These are phyloP conservation scores for Polygonum aviculare DNA, from an alignment of 148 eudicot genomes.

Conservation along the genomic window DNA sequence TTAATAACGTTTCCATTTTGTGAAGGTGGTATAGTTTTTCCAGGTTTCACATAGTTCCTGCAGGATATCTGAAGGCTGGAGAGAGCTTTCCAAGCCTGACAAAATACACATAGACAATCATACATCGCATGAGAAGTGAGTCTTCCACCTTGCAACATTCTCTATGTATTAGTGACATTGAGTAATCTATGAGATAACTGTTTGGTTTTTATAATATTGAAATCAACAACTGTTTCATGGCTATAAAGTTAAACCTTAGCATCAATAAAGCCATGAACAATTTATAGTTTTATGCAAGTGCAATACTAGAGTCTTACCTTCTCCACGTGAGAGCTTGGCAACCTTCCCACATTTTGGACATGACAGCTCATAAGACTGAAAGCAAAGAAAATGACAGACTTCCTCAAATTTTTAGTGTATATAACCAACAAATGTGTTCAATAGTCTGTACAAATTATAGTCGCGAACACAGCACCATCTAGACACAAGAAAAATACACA, in stretches of 20 bases:
- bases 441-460: no score
- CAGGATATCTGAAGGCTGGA: conserved; percentile 53
- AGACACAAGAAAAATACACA: no score
- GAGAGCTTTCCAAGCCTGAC: conserved; percentile 86
- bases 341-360: conserved; percentile 36
- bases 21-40: conserved; percentile 45
- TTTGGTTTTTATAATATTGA: background rate
- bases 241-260: background rate
- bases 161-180: background rate
- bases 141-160: background rate
- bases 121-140: conserved; percentile 3
- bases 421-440: background rate
- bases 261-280: background rate
- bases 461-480: no score
- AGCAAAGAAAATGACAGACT: background rate
- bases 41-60: conserved; percentile 56
- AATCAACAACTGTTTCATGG: background rate
- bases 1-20: conserved; percentile 27
- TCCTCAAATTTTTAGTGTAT: background rate
- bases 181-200: background rate
- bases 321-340: conserved; percentile 43
- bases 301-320: conserved; percentile 44
- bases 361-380: conserved; percentile 46
- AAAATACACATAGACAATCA: conserved; percentile 11
- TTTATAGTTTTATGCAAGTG: background rate